Evolutionary conservation across 768 basidiomycete genomes (phyloP), one percentile per base, ranked within the genome.

Genomic region (Exidia glandulosa): DNA sequence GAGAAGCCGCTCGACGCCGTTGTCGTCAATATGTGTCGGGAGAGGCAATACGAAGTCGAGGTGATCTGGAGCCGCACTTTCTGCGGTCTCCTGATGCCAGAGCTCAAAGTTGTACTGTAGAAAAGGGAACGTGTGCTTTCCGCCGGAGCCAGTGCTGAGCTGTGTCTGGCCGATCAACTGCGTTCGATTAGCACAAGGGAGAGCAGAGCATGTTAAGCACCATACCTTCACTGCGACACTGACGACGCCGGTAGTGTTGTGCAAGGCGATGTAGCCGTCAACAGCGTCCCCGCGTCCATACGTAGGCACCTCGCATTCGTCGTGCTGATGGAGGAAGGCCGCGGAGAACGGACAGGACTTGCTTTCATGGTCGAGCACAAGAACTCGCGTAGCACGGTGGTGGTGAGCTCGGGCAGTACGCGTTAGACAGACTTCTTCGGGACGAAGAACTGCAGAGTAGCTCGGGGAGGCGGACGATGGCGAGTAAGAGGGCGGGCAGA

Each of bases 391-490:
- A 29, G 29, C 50, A 29, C 50, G 59, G 27, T 29, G 31, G n/a
- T 55, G 61, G 2, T 60, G 57, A 27, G 50, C 19, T 25, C 66
- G 63, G 13, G 63, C 80, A 0, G 82, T 79, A 48, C 74, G 75
- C 45, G 81, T 78, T 7, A 88, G 77, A 19, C 74, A 73, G 58
- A 74, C 72, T 64, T 88, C 86, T 30, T 77, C 81, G 2, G 70
- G 72, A 3, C 75, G 68, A 33, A 81, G 84, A 30, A 77, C 77
- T 34, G 68, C 76, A 55, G 86, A 83, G 66, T 88, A 88, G 7
- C 72, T 67, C 1, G 86, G 86, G 1, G 79, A 75, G 30, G 80
- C 79, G 2, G 71, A 70, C 5, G 83, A 79, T 2, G 80, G 75
- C 0, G 82, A 76, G 66, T 87, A 87, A 5, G 67, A 67, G 23